Conservation (phyloP, 495 filamentous ascomycete species). For the Aspergillus mulundensis region DNA sequence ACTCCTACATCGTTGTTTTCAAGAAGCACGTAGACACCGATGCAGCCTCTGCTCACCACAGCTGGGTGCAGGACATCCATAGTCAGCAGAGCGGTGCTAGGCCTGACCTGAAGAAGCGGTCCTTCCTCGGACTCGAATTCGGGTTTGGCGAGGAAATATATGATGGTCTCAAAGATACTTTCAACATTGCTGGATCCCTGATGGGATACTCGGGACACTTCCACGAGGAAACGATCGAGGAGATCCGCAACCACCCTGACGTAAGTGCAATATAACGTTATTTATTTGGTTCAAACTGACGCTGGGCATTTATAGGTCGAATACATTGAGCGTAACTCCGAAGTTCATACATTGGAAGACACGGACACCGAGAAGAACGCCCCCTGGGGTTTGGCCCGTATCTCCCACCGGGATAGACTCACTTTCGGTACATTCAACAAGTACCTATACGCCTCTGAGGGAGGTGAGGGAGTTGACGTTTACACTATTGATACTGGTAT, state of each 20-base stretch:
- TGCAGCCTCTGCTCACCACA: constrained; percentile 71
- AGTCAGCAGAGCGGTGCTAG: constrained; percentile 49
- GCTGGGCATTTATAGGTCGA: constrained; percentile 64
- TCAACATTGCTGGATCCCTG: constrained; percentile 79
- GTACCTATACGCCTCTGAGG: constrained; percentile 86
- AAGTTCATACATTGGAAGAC: constrained; percentile 72
- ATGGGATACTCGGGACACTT: constrained; percentile 96
- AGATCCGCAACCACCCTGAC: constrained; percentile 93
- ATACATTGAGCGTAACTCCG: constrained; percentile 90
- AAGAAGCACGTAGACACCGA: constrained; percentile 81
- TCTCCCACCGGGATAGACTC: constrained; percentile 87
- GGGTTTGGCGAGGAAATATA: constrained; percentile 68
- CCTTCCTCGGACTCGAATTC: constrained; percentile 52
- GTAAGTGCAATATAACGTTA: no score
- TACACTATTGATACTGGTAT: constrained; percentile 99
- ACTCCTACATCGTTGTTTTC: constrained; percentile 97
- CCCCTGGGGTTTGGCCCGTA: constrained; percentile 96
- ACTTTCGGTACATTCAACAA: constrained; percentile 94
- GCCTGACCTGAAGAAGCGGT: constrained; percentile 81
- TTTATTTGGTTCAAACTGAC: background rate
- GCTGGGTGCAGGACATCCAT: constrained; percentile 82
- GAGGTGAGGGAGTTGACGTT: constrained; percentile 96
- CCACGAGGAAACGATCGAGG: constrained; percentile 85
- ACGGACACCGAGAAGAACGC: constrained; percentile 73
- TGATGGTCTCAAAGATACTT: constrained; percentile 88